Conservation (phyloP, 495 filamentous ascomycete species). For the Penicillium subrubescens region DNA sequence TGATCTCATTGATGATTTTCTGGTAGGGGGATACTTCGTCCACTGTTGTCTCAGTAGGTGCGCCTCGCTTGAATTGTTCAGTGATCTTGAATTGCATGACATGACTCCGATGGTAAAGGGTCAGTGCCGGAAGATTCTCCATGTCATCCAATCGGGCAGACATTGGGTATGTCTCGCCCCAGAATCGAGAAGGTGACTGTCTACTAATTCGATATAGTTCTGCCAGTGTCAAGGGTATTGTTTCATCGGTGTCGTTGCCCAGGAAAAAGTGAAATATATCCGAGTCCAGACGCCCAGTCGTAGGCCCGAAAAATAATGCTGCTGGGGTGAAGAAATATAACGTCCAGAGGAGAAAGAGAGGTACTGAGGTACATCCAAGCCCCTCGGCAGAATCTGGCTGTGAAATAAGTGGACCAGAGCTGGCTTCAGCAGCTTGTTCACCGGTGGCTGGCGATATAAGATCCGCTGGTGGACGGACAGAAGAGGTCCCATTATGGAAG, state of each 20-base stretch:
- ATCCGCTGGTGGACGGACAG: neutral
- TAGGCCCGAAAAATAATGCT: conserved; percentile 29
- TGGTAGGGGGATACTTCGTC: conserved; percentile 14
- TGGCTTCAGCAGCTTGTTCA: neutral
- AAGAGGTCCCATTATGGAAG: neutral
- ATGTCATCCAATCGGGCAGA: conserved; percentile 37
- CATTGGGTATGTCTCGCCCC: conserved; percentile 34
- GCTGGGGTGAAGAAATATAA: conserved; percentile 38
- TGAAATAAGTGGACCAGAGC: neutral
- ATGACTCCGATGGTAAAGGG: conserved; percentile 34
- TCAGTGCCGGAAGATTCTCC: conserved; percentile 34
- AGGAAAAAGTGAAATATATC: conserved; percentile 35
- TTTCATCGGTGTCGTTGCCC: conserved; percentile 11
- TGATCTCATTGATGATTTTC: conserved; percentile 25
- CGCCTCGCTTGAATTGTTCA: conserved; percentile 25
- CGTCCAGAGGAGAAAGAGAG: conserved; percentile 39
- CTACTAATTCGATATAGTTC: conserved; percentile 36
- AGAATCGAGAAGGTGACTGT: conserved; percentile 37
- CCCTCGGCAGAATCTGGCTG: neutral
- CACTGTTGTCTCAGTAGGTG: neutral
- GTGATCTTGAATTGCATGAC: conserved; percentile 35
- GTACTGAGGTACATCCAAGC: conserved; percentile 30
- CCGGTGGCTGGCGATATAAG: neutral
- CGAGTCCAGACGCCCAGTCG: conserved; percentile 21
- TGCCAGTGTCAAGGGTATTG: conserved; percentile 16